phyloP scores from a whole-genome alignment of 2,329 filamentous ascomycete genomes.

The Pseudogymnoascus sp. region DNA sequence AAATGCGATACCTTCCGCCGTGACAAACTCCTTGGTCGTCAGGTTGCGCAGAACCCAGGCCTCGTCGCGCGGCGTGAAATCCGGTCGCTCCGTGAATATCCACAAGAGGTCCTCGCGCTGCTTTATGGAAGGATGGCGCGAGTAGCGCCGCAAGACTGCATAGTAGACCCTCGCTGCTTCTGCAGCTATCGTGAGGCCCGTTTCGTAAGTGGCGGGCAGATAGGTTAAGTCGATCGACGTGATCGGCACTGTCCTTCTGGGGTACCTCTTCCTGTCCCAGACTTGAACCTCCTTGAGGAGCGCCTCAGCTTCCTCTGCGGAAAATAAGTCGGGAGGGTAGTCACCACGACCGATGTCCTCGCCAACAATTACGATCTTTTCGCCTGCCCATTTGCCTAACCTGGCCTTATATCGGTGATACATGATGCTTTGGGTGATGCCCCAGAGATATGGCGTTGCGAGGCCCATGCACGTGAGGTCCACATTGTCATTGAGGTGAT shows the following conservation, averaged over 20 bases:
- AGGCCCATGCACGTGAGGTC: not conserved
- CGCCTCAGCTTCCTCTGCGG: not conserved
- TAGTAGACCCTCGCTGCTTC: not conserved
- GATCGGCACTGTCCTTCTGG: not conserved
- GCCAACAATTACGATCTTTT: not conserved
- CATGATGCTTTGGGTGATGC: not conserved
- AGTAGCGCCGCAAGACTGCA: not conserved
- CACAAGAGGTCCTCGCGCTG: not conserved
- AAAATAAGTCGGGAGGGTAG: not conserved
- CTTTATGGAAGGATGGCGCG: not conserved
- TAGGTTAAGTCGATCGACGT: not conserved
- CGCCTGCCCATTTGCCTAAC: not conserved
- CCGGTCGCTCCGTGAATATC: not conserved
- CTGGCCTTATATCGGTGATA: not conserved
- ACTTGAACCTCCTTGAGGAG: not conserved
- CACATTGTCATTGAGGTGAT: not conserved
- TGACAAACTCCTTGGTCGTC: not conserved
- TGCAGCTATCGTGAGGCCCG: not conserved
- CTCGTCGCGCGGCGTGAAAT: not conserved
- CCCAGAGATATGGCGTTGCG: not conserved
- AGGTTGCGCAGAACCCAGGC: not conserved
- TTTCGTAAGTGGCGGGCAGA: not conserved
- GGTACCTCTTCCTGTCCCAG: not conserved
- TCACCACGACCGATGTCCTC: not conserved
- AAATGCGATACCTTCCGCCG: not conserved